Conservation (phyloP, 257 asterid species). For the Craterostigma plantagineum region DNA sequence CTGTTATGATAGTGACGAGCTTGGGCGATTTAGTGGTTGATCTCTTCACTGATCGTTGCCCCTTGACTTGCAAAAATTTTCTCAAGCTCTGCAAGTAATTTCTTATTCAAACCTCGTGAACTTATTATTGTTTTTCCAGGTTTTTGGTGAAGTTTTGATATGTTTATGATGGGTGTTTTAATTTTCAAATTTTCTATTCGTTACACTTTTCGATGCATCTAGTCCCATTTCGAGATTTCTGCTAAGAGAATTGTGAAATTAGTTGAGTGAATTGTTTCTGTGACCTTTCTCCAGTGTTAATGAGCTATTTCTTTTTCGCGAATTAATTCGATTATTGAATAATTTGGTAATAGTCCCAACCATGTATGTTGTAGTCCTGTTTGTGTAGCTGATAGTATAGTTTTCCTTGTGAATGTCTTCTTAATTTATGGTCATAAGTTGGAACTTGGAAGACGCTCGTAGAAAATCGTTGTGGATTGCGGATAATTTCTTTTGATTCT, state of each 20-base stretch:
- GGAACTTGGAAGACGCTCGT: background rate
- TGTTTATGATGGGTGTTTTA: background rate
- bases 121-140: background rate
- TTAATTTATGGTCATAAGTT: too few relatives aligned
- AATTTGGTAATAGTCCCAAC: background rate
- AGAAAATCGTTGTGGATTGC: background rate
- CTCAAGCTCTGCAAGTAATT: constrained; percentile 88
- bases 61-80: constrained; percentile 83
- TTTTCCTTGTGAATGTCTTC: too few relatives aligned
- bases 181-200: background rate
- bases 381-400: too few relatives aligned
- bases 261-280: constrained; percentile 1
- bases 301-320: background rate
- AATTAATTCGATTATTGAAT: too few relatives aligned
- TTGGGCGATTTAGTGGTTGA: constrained; percentile 79
- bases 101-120: background rate
- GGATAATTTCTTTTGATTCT: background rate
- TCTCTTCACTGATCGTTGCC: constrained; percentile 69
- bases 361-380: too few relatives aligned
- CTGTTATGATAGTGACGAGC: constrained; percentile 89
- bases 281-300: background rate
- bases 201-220: background rate
- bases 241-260: background rate
- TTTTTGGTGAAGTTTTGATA: background rate
- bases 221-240: background rate